Evolutionary conservation across 2,329 filamentous ascomycete species (phyloP), one percentile per base, ranked within the genome.

Genomic region (Lachnum nothofagi): DNA sequence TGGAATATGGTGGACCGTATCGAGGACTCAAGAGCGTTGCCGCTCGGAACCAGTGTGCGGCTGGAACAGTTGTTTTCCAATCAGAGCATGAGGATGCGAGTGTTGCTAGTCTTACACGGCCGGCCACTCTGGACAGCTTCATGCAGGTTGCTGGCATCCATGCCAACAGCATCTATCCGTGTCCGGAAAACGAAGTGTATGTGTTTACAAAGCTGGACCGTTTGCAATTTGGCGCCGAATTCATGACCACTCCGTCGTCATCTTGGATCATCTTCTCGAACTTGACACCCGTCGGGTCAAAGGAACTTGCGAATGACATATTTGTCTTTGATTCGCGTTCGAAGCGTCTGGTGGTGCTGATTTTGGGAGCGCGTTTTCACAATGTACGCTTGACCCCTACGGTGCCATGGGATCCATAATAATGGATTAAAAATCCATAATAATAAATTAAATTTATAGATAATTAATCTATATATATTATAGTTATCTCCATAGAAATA

Each of bases 141-240:
- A 54, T 65, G 10, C 67, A 68, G 47, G 55, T 68, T 2, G 65
- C 63, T 5, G 68, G 69, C 14, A 42, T 52, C 5, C 34, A 45
- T 23, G 47, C 42, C 20, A 52, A 52, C 25, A 45, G 25, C 17
- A 37, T 37, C n/a, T 37, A 16, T 22, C n/a, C n/a, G 3, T 20
- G 34, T 20, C n/a, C n/a, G 17, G 34, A 37, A 17, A 37, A 20
- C 17, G 34, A 37, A 19, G 34, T 22, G 6, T 37, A 17, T 20
- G 17, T 37, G 17, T 37, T 16, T 20, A 37, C 34, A 37, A 20
- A 20, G 34, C n/a, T 37, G 3, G 34, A 37, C 34, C 17, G 34
- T 12, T 19, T 37, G n/a, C 34, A 16, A 37, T 16, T 20, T 19
- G 17, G 34, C 17, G n/a, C 17, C n/a, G 34, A 37, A 37, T 16